A percentile compares a stretch with the other conserved stretches of the same genome.
phyloP scores from a whole-genome alignment of 192 early-diverging fungal genomes.

The Mortierella antarctica region DNA sequence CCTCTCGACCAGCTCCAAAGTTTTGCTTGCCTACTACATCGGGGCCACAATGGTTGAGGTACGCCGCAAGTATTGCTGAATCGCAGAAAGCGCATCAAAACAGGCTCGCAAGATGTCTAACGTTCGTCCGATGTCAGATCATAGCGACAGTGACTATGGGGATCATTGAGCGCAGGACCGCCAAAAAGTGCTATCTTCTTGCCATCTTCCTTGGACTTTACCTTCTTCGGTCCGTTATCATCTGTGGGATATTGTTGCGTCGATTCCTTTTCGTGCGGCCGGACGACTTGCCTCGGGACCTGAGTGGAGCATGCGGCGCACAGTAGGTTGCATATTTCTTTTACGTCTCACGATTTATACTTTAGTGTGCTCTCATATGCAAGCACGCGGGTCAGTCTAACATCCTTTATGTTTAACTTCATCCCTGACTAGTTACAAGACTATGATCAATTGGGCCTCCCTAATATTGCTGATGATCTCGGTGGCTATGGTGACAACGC shows the following conservation, averaged over 20 bases:
- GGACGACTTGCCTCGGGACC: slow-evolving; percentile 30
- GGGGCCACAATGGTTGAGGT: slow-evolving; percentile 31
- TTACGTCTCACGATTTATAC: background rate
- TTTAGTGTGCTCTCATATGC: background rate
- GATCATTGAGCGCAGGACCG: slow-evolving; percentile 17
- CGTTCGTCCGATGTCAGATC: slow-evolving; percentile 6
- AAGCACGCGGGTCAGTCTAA: background rate
- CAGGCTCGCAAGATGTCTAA: too few species aligned
- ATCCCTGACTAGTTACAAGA: slow-evolving; percentile 34
- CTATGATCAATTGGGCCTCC: slow-evolving; percentile 50
- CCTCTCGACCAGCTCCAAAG: slow-evolving; percentile 40
- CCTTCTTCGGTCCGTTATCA: slow-evolving; percentile 25
- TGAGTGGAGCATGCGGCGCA: slow-evolving; percentile 39
- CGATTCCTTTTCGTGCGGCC: slow-evolving; percentile 38
- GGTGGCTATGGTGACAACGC: slow-evolving; percentile 33
- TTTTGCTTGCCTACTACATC: slow-evolving; percentile 30
- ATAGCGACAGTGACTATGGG: slow-evolving; percentile 13
- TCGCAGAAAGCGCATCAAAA: too few species aligned
- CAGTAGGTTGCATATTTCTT: slow-evolving; percentile 28
- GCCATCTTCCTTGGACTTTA: slow-evolving; percentile 32
- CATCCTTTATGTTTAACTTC: background rate
- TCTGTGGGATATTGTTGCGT: slow-evolving; percentile 22
- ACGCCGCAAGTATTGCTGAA: background rate
- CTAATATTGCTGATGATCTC: slow-evolving; percentile 33
- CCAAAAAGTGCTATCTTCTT: slow-evolving; percentile 17